Conservation (phyloP, 2,329 filamentous ascomycete genomes). For the Colletotrichum sp. region DNA sequence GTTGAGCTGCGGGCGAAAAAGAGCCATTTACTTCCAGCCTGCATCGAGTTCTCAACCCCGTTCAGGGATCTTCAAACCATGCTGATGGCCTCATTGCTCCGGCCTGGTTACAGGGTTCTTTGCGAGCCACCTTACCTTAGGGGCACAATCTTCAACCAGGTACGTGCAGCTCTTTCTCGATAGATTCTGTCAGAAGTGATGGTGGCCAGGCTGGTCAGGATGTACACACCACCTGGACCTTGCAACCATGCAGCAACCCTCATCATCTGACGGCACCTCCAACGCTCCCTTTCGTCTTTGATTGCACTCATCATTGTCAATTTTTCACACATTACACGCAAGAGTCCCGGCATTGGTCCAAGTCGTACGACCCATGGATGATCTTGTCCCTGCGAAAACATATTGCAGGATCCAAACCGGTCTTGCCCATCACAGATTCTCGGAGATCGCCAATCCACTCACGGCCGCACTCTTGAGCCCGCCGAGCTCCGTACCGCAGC, state of each 20-base stretch:
- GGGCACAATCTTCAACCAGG: slow-evolving; percentile 18
- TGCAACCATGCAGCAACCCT: slow-evolving; percentile 5
- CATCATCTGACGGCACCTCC: slow-evolving; percentile 15
- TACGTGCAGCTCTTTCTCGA: neutral
- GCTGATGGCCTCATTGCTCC: neutral
- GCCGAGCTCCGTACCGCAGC: slow-evolving; percentile 9
- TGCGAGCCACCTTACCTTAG: neutral
- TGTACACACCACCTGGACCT: slow-evolving; percentile 9
- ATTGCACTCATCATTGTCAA: neutral
- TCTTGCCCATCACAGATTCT: neutral
- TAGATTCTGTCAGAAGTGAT: slow-evolving; percentile 15
- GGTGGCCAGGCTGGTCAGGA: slow-evolving; percentile 2
- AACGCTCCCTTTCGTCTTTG: neutral
- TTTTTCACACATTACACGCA: neutral
- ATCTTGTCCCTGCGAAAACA: slow-evolving; percentile 12
- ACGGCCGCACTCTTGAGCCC: neutral
- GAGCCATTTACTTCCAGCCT: neutral
- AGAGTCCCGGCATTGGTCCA: slow-evolving; percentile 3
- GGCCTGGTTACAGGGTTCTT: neutral
- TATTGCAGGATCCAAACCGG: slow-evolving; percentile 1
- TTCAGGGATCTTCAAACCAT: neutral
- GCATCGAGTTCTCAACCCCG: neutral
- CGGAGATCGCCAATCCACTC: slow-evolving; percentile 12
- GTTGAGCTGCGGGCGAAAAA: neutral
- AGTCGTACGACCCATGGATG: slow-evolving; percentile 2